phyloP scores from a whole-genome alignment of 352 stramenopile species.

The Thalassiosira sp. region DNA sequence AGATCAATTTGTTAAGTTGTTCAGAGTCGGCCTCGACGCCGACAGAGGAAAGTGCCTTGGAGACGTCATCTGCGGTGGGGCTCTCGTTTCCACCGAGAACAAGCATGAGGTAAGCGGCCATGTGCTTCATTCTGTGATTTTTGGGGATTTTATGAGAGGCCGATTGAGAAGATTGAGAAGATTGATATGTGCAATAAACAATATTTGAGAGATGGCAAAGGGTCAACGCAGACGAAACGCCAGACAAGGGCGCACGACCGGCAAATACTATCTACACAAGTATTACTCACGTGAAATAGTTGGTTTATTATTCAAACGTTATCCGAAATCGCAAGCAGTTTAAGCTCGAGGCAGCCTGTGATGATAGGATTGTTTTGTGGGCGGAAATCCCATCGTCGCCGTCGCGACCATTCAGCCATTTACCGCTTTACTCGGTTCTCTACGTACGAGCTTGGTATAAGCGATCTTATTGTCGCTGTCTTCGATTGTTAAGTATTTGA shows the following conservation, averaged over 20 bases:
- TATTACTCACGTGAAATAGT: slow-evolving; percentile 23
- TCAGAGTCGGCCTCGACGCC: slow-evolving; percentile 73
- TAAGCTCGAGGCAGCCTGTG: slow-evolving; percentile 52
- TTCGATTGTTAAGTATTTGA: too few relatives aligned
- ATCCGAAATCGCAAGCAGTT: slow-evolving; percentile 55
- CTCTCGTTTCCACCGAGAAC: slow-evolving; percentile 92
- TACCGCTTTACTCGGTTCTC: background rate
- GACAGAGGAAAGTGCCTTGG: slow-evolving; percentile 87
- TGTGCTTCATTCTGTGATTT: slow-evolving; percentile 94
- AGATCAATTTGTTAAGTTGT: slow-evolving; percentile 57
- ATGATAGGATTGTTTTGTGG: slow-evolving; percentile 10
- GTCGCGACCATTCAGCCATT: background rate
- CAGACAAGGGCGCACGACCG: too few relatives aligned
- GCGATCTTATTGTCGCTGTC: too few relatives aligned
- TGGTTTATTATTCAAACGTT: slow-evolving; percentile 29
- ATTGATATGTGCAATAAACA: too few relatives aligned
- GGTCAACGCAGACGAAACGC: too few relatives aligned
- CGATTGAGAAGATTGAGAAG: background rate
- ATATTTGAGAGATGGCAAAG: too few relatives aligned
- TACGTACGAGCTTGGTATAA: too few relatives aligned
- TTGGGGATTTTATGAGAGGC: too few relatives aligned
- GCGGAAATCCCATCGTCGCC: background rate
- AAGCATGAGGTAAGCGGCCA: slow-evolving; percentile 96
- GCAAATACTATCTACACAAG: background rate
- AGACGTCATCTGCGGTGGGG: slow-evolving; percentile 90